These are phyloP conservation scores for Populus nigra DNA, from an alignment of 345 rosid genomes.

Conservation along the genomic window DNA sequence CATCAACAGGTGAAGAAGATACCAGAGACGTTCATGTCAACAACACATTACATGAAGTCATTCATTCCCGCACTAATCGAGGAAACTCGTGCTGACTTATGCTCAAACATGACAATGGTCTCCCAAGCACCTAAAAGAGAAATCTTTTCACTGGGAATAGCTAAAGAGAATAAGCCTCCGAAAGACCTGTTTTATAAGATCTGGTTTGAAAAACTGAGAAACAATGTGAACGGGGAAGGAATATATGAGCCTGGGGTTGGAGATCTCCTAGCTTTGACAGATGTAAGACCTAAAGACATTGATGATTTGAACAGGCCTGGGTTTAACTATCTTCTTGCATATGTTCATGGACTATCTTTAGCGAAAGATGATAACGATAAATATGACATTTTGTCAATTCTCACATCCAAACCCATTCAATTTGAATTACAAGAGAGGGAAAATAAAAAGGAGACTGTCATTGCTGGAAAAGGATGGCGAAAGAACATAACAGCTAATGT, in stretches of 20 bases:
- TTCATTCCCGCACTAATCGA: not conserved
- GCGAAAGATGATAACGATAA: not conserved
- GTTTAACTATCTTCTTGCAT: slow-evolving; percentile 32
- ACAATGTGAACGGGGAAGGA: not conserved
- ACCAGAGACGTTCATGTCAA: not conserved
- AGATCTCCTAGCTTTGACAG: slow-evolving; percentile 40
- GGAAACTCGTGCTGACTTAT: not conserved
- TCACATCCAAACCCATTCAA: slow-evolving; percentile 33
- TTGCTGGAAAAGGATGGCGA: slow-evolving; percentile 8
- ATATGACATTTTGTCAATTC: slow-evolving; percentile 18
- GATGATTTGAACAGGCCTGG: slow-evolving; percentile 35
- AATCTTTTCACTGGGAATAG: not conserved
- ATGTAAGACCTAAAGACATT: slow-evolving; percentile 26
- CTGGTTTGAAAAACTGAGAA: not conserved
- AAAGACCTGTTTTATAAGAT: not conserved
- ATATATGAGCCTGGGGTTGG: slow-evolving; percentile 27
- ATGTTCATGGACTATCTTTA: slow-evolving; percentile 12
- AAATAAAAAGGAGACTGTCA: not conserved
- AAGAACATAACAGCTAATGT: not conserved
- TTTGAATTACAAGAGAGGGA: not conserved
- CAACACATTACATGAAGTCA: not conserved
- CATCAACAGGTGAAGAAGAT: not conserved
- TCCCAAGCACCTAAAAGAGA: not conserved
- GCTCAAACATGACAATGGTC: not conserved
- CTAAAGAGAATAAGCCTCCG: not conserved